phyloP scores from a whole-genome alignment of 768 basidiomycete genomes.

The Phanerochaete sordida region DNA sequence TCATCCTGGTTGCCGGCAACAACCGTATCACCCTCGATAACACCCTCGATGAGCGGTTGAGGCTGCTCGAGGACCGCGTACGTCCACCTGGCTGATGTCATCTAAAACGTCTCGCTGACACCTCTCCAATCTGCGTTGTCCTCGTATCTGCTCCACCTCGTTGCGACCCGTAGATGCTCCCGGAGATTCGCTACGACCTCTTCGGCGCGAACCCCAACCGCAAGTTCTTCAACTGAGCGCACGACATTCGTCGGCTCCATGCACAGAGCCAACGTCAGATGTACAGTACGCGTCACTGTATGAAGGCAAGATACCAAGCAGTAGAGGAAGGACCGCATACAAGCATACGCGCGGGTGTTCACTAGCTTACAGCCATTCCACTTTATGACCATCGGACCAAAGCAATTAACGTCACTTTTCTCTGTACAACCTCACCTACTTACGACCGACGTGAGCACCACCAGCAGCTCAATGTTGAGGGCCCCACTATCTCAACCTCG shows the following conservation, averaged over 20 bases:
- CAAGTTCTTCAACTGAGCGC: constrained; percentile 73
- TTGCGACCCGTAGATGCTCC: constrained; percentile 70
- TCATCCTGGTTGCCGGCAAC: constrained; percentile 69
- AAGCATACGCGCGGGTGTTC: neutral
- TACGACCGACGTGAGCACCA: too few relatives aligned
- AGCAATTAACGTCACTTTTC: neutral
- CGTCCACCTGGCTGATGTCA: constrained; percentile 23
- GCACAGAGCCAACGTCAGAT: neutral
- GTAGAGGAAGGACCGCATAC: neutral
- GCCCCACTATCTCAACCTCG: too few relatives aligned
- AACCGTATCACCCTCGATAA: constrained; percentile 90
- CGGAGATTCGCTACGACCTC: constrained; percentile 85
- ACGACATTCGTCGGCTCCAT: too few relatives aligned
- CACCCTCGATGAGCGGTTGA: constrained; percentile 87
- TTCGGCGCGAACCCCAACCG: constrained; percentile 91
- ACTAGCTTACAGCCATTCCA: neutral
- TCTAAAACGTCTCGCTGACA: neutral
- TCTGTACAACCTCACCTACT: neutral
- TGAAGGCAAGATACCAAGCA: neutral
- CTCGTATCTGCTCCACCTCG: too few relatives aligned
- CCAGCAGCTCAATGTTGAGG: too few relatives aligned
- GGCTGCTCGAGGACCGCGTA: constrained; percentile 86
- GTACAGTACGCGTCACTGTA: neutral
- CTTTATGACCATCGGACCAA: neutral
- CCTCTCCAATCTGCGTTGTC: neutral